phyloP scores from a whole-genome alignment of 352 stramenopile species.

The Pythium apleroticum region DNA sequence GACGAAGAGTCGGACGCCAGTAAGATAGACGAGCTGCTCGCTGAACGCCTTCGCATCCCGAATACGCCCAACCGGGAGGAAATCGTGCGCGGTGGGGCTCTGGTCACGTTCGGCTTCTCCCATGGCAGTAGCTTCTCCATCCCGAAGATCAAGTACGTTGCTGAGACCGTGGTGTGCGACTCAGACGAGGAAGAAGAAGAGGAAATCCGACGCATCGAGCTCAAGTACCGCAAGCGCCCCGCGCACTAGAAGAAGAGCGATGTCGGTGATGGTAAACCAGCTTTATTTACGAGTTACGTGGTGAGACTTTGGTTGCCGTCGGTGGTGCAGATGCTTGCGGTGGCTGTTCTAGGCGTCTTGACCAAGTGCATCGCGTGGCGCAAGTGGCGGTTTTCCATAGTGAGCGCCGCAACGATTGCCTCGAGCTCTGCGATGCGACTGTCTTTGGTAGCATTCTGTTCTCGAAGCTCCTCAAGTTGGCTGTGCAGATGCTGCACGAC shows the following conservation, averaged over 20 bases:
- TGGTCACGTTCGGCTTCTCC: conserved; percentile 22
- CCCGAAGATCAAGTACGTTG: conserved; percentile 70
- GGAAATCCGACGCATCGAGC: conserved; percentile 71
- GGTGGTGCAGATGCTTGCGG: neutral
- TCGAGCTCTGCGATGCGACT: conserved; percentile 31
- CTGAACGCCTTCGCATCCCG: conserved; percentile 21
- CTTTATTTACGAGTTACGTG: conserved; percentile 9
- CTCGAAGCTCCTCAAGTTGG: conserved; percentile 22
- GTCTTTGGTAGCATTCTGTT: conserved; percentile 15
- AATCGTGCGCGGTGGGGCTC: conserved; percentile 19
- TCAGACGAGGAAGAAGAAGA: conserved; percentile 78
- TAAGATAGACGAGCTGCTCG: conserved; percentile 15
- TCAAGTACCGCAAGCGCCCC: conserved; percentile 57
- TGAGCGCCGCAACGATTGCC: conserved; percentile 18
- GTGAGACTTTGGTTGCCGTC: neutral
- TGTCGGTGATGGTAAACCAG: neutral
- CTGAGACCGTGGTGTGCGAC: conserved; percentile 43
- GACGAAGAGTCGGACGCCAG: conserved; percentile 21
- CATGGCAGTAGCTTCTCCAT: conserved; percentile 53
- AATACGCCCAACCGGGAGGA: conserved; percentile 26
- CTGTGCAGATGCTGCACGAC: conserved; percentile 36
- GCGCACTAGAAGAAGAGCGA: conserved; percentile 9
- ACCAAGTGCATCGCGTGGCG: neutral
- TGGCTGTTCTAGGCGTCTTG: neutral
- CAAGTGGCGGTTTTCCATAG: conserved; percentile 21